Evolutionary conservation across 805 yeast species (phyloP), one percentile per base, ranked within the genome.

Genomic region (Candida bentonensis): DNA sequence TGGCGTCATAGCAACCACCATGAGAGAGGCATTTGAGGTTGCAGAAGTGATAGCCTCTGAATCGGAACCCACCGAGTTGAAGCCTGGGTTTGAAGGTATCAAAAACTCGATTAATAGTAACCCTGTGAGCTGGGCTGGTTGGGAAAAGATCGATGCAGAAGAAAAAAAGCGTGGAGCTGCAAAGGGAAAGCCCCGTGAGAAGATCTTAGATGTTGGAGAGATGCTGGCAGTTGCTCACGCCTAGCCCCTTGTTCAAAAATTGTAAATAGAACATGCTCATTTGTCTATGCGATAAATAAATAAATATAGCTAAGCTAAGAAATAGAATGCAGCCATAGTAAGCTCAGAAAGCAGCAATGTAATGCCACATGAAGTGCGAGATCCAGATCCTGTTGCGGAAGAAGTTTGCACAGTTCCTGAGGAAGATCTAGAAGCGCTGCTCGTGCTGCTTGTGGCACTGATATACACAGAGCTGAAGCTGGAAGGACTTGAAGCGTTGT

Each of bases 1-100:
- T 23, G 98, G 98, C 1, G 94, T 86, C 2, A 92, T 92, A 51
- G 94, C 94, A 15, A 72, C 84, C 13, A 86, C 97, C 0, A 83
- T 89, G 81, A 73, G 80, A 71, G 87, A 82, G 47, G 76, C 96
- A 1, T 79, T 79, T 49, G 72, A 76, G 5, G 79, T 89, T 0
- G 89, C 86, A 0, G 84, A 77, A 22, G 63, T 69, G 11, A 67
- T 92, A 0, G 54, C 77, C 15, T 65, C 69, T 28, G 95, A 86
- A 53, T 61, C 72, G 21, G 48, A 42, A 26, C 49, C 46, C 27
- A 42, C 47, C 15, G 47, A 53, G 1, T 47, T 58, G 20, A 58
- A 56, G 47, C 43, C 51, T 15, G 68, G 70, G 15, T 55, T 63
- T 47, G 55, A 52, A 9, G 62, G 54, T 11, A 51, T 65, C 23